A percentile compares a stretch with the other conserved stretches of the same genome.
These are phyloP conservation scores for Pleurotus platypus DNA, from an alignment of 768 basidiomycete species.

Conservation along the genomic window DNA sequence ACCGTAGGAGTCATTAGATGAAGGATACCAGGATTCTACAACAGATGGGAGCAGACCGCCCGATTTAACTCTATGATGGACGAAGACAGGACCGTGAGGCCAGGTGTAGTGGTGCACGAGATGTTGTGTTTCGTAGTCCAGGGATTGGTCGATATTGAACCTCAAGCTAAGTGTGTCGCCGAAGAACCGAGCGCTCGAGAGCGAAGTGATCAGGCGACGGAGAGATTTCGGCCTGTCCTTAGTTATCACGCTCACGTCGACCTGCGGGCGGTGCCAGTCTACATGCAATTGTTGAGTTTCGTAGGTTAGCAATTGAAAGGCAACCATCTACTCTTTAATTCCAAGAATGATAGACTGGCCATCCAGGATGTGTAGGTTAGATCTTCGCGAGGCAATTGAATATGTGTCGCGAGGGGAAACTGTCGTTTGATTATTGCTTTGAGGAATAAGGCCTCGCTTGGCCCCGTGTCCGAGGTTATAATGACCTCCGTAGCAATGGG, in stretches of 20 bases:
- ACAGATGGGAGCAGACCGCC: slow-evolving; percentile 81
- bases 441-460: slow-evolving; percentile 8
- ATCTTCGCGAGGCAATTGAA: slow-evolving; percentile 46
- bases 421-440: slow-evolving; percentile 15
- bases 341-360: slow-evolving; percentile 47
- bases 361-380: slow-evolving; percentile 60
- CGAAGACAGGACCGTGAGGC: slow-evolving; percentile 53
- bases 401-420: slow-evolving; percentile 23
- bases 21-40: slow-evolving; percentile 88
- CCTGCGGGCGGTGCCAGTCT: slow-evolving; percentile 74
- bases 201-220: slow-evolving; percentile 58
- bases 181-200: slow-evolving; percentile 56
- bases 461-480: background rate
- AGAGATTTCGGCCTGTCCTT: slow-evolving; percentile 74
- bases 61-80: slow-evolving; percentile 74
- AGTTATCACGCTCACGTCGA: slow-evolving; percentile 76
- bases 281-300: slow-evolving; percentile 12
- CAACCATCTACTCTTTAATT: slow-evolving; percentile 57
- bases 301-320: slow-evolving; percentile 12
- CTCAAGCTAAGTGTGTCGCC: slow-evolving; percentile 65
- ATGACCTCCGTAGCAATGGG: background rate
- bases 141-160: slow-evolving; percentile 74
- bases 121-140: slow-evolving; percentile 56
- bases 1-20: slow-evolving; percentile 68
- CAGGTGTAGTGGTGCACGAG: slow-evolving; percentile 52